Base-by-base conservation (phyloP, 1,284 basidiomycete genomes). In the Melampsora americana region DNA sequence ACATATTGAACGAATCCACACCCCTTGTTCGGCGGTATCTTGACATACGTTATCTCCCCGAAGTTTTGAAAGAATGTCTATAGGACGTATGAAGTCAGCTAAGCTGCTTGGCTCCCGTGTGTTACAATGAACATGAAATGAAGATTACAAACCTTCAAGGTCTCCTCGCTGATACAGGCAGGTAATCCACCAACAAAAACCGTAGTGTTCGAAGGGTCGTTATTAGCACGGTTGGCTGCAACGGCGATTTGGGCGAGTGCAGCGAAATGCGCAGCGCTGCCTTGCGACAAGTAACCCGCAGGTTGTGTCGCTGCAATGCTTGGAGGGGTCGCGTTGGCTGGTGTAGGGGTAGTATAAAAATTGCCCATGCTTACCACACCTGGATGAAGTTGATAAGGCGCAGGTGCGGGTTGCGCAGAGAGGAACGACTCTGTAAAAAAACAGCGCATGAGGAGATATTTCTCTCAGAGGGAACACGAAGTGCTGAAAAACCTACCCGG, bases 1-100 rank as follows among this genome's bases (percentile, higher is more conserved):
- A 95, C 91, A 81, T 93, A 96, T 83, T 95, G 93, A 35, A 97
- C 93, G 80, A 97, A 97, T 0, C 94, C 93, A 80, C 94, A 96
- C 78, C 94, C 92, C 82, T 96, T 96, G 66, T 92, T 93, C 32
- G 92, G 90, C 2, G 94, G 94, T 7, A 96, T 93, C 84, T 96
- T 96, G 82, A 95, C 93, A 81, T 95, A 95, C 80, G 93, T 92
- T 76, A 95, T 94, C 78, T 92, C 91, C 65, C 92, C 92, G 81
- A 94, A 95, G 23, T 92, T 92, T 30, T 88, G 87, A 83, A 95
- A 95, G 83, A 94, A 93, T 1, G 90, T 77, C 80, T 80, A 53
- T 23, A 11, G 18, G 20, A n/a, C 16, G 1, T 50, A 42, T 16
- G 42, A 4, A 16, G 18, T 77, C 42, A 66, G 35, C 66, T 18